Evolutionary conservation across 2,329 filamentous ascomycete species (phyloP), one percentile per base, ranked within the genome.

Genomic region (Phialocephala subalpina): DNA sequence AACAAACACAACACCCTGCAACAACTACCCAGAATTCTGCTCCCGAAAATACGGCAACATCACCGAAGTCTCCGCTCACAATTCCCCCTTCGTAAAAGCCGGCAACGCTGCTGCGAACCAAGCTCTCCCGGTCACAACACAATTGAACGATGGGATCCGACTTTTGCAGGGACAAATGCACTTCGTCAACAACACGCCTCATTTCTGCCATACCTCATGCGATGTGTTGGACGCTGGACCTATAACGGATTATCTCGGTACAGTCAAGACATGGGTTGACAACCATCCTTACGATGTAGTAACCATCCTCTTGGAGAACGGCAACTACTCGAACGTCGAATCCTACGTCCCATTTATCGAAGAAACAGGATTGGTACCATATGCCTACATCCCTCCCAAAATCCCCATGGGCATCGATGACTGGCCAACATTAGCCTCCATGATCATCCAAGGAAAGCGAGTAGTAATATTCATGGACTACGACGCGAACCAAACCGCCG

Each of bases 161-260:
- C 84, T 90, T 70, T 76, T 90, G 36, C 87, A 90, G 74, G 87
- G 79, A 2, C 87, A 90, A 76, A 89, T 90, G 61, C 87, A 89
- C 67, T 89, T 82, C 77, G 83, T 84, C 0, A 87, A 90, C 70
- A 79, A 79, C 25, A 86, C 84, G 0, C 78, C 91, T 55, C 91
- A 93, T 78, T 93, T 96, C 73, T 97, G 94, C 79, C 94, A 97
- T 78, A 92, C 92, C 1, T 89, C 86, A 55, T 97, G 94, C 79
- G 87, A 93, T 70, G 81, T 97, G 2, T 86, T 97, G 36, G 90
- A 97, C 72, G 92, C 87, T 1, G 94, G 95, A 0, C 89, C 92
- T 8, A 90, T 96, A 59, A 87, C 90, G 62, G 81, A 86, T 52
- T 96, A 93, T 81, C 87, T 97, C 38, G 82, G 82, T 7, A 83